phyloP scores from a whole-genome alignment of 2,329 filamentous ascomycete species.

The Cercospora citrullina region DNA sequence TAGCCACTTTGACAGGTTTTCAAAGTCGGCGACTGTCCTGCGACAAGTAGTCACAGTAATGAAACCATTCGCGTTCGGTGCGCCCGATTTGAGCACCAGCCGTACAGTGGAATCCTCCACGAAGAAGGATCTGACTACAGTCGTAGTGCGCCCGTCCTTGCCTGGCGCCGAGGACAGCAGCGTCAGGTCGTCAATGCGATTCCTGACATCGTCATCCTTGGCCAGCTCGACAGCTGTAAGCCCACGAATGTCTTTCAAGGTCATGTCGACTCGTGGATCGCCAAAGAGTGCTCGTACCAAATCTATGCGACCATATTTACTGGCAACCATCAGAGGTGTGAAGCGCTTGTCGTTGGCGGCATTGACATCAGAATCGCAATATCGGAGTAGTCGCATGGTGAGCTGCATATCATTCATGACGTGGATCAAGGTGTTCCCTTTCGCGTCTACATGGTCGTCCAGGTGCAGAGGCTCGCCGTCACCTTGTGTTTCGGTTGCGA shows the following conservation, averaged over 20 bases:
- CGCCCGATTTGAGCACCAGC: conserved; percentile 90
- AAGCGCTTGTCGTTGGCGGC: conserved; percentile 93
- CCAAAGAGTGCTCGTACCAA: conserved; percentile 86
- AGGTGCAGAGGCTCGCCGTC: conserved; percentile 81
- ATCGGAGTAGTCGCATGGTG: conserved; percentile 71
- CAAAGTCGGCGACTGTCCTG: conserved; percentile 83
- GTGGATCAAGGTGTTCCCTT: conserved; percentile 93
- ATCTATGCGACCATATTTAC: conserved; percentile 94
- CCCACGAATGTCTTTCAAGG: conserved; percentile 79
- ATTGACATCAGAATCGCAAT: conserved; percentile 94
- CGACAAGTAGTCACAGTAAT: conserved; percentile 95
- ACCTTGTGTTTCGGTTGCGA: conserved; percentile 71
- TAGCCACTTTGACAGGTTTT: conserved; percentile 81
- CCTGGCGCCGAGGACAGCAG: conserved; percentile 73
- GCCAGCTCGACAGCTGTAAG: conserved; percentile 93
- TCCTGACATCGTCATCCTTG: conserved; percentile 96
- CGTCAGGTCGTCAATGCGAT: conserved; percentile 91
- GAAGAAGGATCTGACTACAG: conserved; percentile 92
- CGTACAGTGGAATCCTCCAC: conserved; percentile 94
- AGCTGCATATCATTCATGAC: conserved; percentile 85
- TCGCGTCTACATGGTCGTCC: conserved; percentile 87
- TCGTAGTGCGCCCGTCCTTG: conserved; percentile 79
- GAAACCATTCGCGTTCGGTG: conserved; percentile 74
- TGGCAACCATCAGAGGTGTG: conserved; percentile 95
- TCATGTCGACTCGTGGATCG: conserved; percentile 82